Evolutionary conservation across 495 filamentous ascomycete genomes (phyloP).

Genomic region (Penicillium soppii): DNA sequence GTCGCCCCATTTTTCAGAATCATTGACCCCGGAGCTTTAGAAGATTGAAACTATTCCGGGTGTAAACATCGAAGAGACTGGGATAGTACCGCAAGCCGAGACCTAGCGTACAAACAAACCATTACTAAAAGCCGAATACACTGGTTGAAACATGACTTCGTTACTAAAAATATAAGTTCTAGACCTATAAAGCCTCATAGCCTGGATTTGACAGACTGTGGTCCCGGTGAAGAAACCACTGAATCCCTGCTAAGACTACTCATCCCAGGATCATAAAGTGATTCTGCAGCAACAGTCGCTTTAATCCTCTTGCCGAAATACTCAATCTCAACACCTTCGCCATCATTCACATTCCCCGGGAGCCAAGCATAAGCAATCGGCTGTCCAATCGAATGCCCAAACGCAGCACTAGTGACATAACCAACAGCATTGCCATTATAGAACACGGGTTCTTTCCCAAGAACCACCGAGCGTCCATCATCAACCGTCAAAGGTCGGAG

Average conservation of each 20-base stretch:
- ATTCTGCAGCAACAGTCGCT: constrained; percentile 39
- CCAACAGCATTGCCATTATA: constrained; percentile 34
- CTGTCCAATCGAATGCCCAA: constrained; percentile 45
- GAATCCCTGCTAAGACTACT: constrained; percentile 21
- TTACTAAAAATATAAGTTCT: not conserved
- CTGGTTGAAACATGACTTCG: not conserved
- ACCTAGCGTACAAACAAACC: too few relatives aligned
- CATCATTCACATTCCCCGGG: constrained; percentile 31
- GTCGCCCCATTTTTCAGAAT: too few relatives aligned
- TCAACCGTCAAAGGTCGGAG: constrained; percentile 43
- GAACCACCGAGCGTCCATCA: constrained; percentile 44
- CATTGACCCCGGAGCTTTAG: too few relatives aligned
- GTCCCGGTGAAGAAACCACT: not conserved
- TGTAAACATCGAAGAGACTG: too few relatives aligned
- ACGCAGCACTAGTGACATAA: constrained; percentile 50
- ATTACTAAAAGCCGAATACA: not conserved
- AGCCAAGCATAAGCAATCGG: constrained; percentile 49
- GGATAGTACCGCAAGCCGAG: too few relatives aligned
- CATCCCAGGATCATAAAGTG: constrained; percentile 40
- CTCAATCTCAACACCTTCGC: constrained; percentile 42
- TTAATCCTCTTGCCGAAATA: constrained; percentile 46
- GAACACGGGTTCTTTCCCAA: constrained; percentile 53
- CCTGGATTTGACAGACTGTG: constrained; percentile 12
- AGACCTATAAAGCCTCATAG: too few relatives aligned
- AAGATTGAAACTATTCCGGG: too few relatives aligned